Evolutionary conservation across 371 early-diverging fungal genomes (phyloP), one percentile per base, ranked within the genome.

Genomic region (Mortierella sp.): DNA sequence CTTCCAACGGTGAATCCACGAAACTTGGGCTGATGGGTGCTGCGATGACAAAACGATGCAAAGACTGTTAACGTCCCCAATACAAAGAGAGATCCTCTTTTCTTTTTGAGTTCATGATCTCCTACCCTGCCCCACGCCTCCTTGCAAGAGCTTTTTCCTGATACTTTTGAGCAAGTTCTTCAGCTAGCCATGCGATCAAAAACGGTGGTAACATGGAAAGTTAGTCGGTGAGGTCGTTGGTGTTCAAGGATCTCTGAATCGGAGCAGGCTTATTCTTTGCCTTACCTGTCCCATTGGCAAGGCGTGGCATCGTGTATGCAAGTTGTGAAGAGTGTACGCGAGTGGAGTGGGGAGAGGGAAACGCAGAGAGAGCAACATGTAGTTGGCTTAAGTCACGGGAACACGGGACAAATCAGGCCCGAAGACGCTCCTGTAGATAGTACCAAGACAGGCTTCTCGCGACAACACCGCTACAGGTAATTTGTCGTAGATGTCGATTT

Each of bases 41-140:
- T 76, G 64, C 14, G 61, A 46, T 14, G 18, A 21, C 30, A 0
- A 54, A 42, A 56, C 28, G 34, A 50, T 14, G 42, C n/a, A n/a
- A 57, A 10, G 13, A 30, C 24, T 38, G 39, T 21, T 47, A 16
- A 10, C 16, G 28, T 8, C 18, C 10, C 34, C 38, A 46, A n/a
- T 56, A 28, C 18, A 3, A 26, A 41, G 13, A 31, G 39, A 54
- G 41, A 16, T 12, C 41, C 21, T 39, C 21, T 9, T 28, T 27
- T 12, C 3, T 2, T 21, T 12, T 49, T 23, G 5, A 43, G 10
- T 52, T 39, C 48, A 30, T 23, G 19, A 2, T 24, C 27, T 8
- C 30, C 3, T 65, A 74, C 78, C 78, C 78, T 54, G 78, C 78
- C 42, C 70, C 70, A 26, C 78, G 78, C 43, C 34, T 62, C 53